Percentiles rank a stretch among this genome's conserved stretches.
Evolutionary conservation across 257 asterid genomes (phyloP).

Genomic region (Anisodus tanguticus): DNA sequence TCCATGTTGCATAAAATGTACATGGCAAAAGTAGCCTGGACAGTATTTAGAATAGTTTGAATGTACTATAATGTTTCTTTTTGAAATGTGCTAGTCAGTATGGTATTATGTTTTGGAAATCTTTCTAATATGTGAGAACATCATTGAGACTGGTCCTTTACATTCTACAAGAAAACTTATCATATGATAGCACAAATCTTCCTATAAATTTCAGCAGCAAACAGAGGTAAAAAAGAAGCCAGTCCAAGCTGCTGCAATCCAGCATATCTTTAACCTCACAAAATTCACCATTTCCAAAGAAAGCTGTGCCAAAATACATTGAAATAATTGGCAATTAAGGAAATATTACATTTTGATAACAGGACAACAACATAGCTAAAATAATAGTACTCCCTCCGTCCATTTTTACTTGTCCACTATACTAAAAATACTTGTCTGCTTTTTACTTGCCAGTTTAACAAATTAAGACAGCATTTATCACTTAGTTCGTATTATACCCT

Average conservation of each 20-base stretch:
- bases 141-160: neutral
- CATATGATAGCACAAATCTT: neutral
- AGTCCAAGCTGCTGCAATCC: neutral
- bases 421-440: too few relatives aligned
- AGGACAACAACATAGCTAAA: neutral
- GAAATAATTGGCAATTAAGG: neutral
- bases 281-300: conserved; percentile 1
- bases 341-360: neutral
- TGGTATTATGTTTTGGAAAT: neutral
- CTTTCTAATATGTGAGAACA: neutral
- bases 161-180: neutral
- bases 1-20: conserved; percentile 15
- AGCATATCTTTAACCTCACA: conserved; percentile 18
- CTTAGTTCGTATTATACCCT: too few relatives aligned
- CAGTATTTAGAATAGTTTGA: neutral
- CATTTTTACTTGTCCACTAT: neutral
- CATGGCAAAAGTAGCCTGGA: neutral
- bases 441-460: too few relatives aligned
- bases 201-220: neutral
- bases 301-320: neutral
- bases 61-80: neutral
- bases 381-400: neutral
- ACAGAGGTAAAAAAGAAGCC: conserved; percentile 5
- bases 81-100: neutral
- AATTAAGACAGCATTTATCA: too few relatives aligned